Evolutionary conservation across 257 asterid genomes (phyloP), one percentile per base, ranked within the genome.

Genomic region (Schizonepeta tenuifolia): DNA sequence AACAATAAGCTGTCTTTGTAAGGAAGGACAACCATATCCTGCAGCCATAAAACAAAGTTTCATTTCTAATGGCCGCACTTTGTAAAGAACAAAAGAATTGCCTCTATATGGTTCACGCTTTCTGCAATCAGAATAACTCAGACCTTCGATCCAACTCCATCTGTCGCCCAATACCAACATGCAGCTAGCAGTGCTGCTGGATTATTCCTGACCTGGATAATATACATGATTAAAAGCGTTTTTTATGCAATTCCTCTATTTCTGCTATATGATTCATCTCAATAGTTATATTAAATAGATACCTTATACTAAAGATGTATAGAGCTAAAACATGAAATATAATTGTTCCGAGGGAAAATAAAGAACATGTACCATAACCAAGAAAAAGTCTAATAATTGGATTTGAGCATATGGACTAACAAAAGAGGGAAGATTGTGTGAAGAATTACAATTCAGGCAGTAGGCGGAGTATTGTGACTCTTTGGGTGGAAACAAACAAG

Each of bases 1-100:
- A 95, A 81, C 73, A 95, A 81, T 26, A 95, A 82, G 79, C 98
- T 95, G 79, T 92, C 99, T 91, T 95, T 95, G 86, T 95, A 95
- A 38, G 99, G 98, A 76, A 95, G 98, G 80, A 95, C 94, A 75
- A 95, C 98, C 99, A 95, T 92, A 86, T 95, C 99, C 99, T 92
- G 92, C 78, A 76, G 57, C 43, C 73, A 80, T 17, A 38, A 53
- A 74, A 68, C 22, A 38, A 33, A 55, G 50, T 56, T 15, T 43
- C 50, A 55, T 26, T 65, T 72, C 47, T 66, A 28, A 57, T 43
- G 24, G 17, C 41, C 57, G 67, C 0, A 26, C 46, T n/a, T 14
- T 21, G 56, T 65, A 47, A 38, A 44, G 49, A 67, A 33, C 17
- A 57, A 44, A 56, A 72, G 33, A 72, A 49, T 36, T 13, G 10